These are phyloP conservation scores for Penicillium sp. DNA, from an alignment of 2,329 filamentous ascomycete species.

Conservation along the genomic window DNA sequence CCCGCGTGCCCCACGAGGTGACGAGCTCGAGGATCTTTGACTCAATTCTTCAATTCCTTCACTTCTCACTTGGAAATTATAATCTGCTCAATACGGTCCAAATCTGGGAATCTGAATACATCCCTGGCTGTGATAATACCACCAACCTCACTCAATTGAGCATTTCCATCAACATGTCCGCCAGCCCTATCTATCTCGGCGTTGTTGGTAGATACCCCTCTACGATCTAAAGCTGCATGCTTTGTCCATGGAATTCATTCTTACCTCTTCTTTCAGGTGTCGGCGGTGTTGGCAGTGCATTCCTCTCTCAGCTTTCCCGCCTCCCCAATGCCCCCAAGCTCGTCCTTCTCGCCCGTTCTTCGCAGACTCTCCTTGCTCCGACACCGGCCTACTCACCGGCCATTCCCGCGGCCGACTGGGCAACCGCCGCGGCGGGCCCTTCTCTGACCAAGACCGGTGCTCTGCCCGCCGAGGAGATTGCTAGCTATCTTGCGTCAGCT, in stretches of 20 bases:
- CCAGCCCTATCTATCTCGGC: constrained; percentile 48
- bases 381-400: constrained; percentile 69
- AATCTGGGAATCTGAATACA: neutral
- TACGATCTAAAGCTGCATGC: neutral
- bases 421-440: constrained; percentile 58
- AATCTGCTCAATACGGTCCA: neutral
- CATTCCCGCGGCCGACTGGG: constrained; percentile 61
- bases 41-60: constrained; percentile 3
- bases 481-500: constrained; percentile 75
- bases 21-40: constrained; percentile 11
- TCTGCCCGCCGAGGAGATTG: constrained; percentile 69
- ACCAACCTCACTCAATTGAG: neutral
- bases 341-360: constrained; percentile 83
- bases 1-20: constrained; percentile 15
- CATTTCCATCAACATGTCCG: constrained; percentile 18
- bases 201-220: constrained; percentile 42
- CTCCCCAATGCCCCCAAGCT: constrained; percentile 73
- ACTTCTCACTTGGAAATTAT: neutral
- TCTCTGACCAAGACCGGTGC: constrained; percentile 55
- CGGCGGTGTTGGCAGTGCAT: constrained; percentile 90
- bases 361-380: constrained; percentile 75
- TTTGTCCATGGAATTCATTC: neutral
- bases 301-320: constrained; percentile 78
- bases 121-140: neutral
- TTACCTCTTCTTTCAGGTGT: constrained; percentile 58